A percentile compares a stretch with the other conserved stretches of the same genome.
phyloP scores from a whole-genome alignment of 257 asterid genomes.

The Solanum piurae region DNA sequence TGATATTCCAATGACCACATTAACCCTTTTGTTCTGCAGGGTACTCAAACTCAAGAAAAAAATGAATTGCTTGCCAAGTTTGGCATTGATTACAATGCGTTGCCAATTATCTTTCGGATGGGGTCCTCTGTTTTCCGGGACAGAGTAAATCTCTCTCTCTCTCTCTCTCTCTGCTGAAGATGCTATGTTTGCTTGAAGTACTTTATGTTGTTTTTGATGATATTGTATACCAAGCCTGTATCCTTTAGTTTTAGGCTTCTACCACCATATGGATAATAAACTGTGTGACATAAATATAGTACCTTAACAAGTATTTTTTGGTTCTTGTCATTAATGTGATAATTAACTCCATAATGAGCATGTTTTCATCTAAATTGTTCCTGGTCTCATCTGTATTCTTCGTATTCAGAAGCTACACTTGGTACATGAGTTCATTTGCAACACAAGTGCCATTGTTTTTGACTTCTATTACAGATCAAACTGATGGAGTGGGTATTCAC shows the following conservation, averaged over 20 bases:
- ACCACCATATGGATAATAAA: background rate
- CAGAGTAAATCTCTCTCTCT: slow-evolving; percentile 24
- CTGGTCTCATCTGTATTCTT: background rate
- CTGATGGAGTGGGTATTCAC: background rate
- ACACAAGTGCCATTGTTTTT: background rate
- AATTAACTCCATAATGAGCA: background rate
- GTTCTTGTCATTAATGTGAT: background rate
- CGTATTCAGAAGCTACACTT: background rate
- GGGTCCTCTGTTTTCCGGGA: slow-evolving; percentile 81
- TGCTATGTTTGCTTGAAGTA: background rate
- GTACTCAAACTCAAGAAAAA: slow-evolving; percentile 79
- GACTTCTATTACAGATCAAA: background rate
- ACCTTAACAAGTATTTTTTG: background rate
- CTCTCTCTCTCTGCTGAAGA: background rate
- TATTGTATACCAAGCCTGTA: background rate
- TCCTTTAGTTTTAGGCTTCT: background rate
- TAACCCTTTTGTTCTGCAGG: slow-evolving; percentile 33
- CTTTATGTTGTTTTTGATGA: background rate
- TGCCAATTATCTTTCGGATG: slow-evolving; percentile 52
- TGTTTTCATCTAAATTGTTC: background rate
- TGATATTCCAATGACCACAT: background rate
- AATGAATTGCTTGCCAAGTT: slow-evolving; percentile 44
- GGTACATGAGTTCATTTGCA: background rate
- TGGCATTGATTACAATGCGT: slow-evolving; percentile 43
- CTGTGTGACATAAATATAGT: background rate